Conservation (phyloP, 129 eudicot genomes). For the Calendula officinalis region DNA sequence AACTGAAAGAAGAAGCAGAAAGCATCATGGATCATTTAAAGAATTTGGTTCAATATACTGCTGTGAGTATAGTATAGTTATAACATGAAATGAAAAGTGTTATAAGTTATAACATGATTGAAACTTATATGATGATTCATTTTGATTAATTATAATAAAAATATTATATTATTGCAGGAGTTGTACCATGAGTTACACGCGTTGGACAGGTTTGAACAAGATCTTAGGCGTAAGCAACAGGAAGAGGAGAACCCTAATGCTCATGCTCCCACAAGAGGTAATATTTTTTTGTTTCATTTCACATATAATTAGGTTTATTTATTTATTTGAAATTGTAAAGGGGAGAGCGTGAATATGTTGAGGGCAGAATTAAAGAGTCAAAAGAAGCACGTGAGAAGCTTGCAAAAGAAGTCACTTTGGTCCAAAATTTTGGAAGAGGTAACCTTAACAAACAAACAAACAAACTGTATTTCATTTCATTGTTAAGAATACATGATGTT, state of each 20-base stretch:
- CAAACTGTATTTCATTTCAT: neutral
- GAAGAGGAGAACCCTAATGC: conserved; percentile 80
- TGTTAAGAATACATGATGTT: conserved; percentile 2
- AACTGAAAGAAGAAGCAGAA: conserved; percentile 86
- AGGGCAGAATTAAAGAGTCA: conserved; percentile 91
- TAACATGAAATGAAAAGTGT: neutral
- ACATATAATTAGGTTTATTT: neutral
- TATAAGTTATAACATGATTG: too few species aligned
- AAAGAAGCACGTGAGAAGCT: conserved; percentile 78
- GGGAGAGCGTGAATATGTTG: conserved; percentile 77
- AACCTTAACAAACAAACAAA: neutral
- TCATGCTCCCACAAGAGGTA: conserved; percentile 77
- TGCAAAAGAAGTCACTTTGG: conserved; percentile 94
- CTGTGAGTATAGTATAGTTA: conserved; percentile 57
- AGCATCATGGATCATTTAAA: conserved; percentile 69
- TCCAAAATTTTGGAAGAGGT: conserved; percentile 95
- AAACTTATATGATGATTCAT: too few species aligned
- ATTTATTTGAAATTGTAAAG: conserved; percentile 34
- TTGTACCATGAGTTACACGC: conserved; percentile 96
- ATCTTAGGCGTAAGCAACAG: conserved; percentile 70
- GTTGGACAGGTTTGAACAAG: conserved; percentile 93
- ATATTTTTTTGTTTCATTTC: conserved; percentile 9
- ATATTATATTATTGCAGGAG: conserved; percentile 50
- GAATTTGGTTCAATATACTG: conserved; percentile 80
- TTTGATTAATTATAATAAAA: neutral